Conservation (phyloP, 148 eudicot species). For the Chenopodium formosanum region DNA sequence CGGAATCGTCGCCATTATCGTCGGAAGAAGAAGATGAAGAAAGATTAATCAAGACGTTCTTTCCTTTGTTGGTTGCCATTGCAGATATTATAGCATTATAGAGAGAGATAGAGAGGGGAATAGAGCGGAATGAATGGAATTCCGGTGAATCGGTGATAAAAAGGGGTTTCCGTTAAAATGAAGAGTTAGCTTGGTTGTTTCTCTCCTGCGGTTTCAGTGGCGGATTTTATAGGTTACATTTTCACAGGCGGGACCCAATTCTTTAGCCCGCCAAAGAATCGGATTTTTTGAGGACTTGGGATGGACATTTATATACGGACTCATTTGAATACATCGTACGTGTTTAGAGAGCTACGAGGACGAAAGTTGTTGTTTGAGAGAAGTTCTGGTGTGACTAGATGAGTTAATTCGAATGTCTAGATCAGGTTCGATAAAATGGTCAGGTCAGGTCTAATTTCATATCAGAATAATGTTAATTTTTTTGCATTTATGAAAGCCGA, state of each 20-base stretch:
- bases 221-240: neutral
- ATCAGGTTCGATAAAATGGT: too few relatives aligned
- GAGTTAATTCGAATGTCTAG: too few relatives aligned
- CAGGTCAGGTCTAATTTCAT: too few relatives aligned
- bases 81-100: neutral
- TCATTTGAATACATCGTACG: too few relatives aligned
- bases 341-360: too few relatives aligned
- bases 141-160: neutral
- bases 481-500: too few relatives aligned
- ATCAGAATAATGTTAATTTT: too few relatives aligned
- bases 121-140: neutral
- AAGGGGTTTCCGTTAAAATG: too few relatives aligned
- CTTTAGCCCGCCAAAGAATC: neutral
- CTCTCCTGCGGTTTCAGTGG: neutral
- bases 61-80: conserved; percentile 28
- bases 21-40: conserved; percentile 25
- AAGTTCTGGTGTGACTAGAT: too few relatives aligned
- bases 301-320: too few relatives aligned
- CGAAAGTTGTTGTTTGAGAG: too few relatives aligned
- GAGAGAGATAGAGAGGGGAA: neutral
- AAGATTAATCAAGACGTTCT: conserved; percentile 16
- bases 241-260: conserved; percentile 1
- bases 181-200: neutral
- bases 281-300: neutral
- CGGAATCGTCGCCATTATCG: conserved; percentile 17